Conservation (phyloP, 2,329 filamentous ascomycete species). For the Fusarium haematococcum region DNA sequence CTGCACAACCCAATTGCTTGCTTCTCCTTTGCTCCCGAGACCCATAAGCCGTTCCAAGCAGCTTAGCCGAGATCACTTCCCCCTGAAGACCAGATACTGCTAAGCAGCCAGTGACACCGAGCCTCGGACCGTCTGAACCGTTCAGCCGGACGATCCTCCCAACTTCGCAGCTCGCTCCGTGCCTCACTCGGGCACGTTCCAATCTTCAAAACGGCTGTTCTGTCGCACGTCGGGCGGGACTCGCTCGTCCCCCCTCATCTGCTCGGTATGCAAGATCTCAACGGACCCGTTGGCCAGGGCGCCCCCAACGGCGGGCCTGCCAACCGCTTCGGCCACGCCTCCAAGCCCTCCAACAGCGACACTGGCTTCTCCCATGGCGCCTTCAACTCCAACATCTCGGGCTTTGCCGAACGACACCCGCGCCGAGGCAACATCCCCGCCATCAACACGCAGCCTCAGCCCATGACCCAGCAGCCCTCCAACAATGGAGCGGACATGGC, state of each 20-base stretch:
- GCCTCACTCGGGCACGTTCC: slow-evolving; percentile 62
- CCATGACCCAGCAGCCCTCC: slow-evolving; percentile 60
- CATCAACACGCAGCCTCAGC: slow-evolving; percentile 88
- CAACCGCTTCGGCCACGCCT: slow-evolving; percentile 78
- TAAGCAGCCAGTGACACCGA: slow-evolving; percentile 27
- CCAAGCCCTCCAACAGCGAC: slow-evolving; percentile 85
- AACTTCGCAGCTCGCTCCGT: slow-evolving; percentile 34
- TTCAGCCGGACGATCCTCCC: slow-evolving; percentile 20
- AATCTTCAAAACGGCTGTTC: slow-evolving; percentile 82
- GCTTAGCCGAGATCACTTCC: slow-evolving; percentile 13
- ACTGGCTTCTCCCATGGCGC: slow-evolving; percentile 94
- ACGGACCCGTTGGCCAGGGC: slow-evolving; percentile 66
- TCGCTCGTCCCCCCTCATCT: slow-evolving; percentile 87
- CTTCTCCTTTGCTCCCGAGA: slow-evolving; percentile 32
- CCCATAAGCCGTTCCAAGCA: slow-evolving; percentile 20
- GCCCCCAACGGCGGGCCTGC: slow-evolving; percentile 58
- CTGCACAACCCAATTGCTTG: slow-evolving; percentile 35
- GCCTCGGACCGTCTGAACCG: slow-evolving; percentile 17
- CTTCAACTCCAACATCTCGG: slow-evolving; percentile 86
- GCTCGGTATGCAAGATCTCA: slow-evolving; percentile 92
- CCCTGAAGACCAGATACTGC: slow-evolving; percentile 20
- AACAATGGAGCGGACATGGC: slow-evolving; percentile 79
- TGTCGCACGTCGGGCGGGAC: slow-evolving; percentile 84
- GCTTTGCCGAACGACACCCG: slow-evolving; percentile 88
- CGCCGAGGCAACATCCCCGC: slow-evolving; percentile 88